Evolutionary conservation across 768 basidiomycete species (phyloP).

Genomic region (Lactarius hatsudake): DNA sequence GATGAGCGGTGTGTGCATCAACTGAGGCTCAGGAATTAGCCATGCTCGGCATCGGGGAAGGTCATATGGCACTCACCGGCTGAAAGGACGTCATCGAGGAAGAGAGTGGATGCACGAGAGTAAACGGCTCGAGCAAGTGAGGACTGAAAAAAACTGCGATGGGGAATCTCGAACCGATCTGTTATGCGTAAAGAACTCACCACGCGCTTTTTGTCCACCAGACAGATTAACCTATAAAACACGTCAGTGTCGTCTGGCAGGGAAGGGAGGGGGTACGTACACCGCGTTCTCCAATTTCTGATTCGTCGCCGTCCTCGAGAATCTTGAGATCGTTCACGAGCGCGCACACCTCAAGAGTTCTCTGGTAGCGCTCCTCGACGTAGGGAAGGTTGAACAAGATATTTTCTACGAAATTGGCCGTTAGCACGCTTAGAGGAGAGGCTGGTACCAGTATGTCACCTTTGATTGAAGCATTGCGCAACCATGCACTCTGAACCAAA

Average conservation of each 20-base stretch:
- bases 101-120: slow-evolving; percentile 75
- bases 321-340: slow-evolving; percentile 74
- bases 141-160: slow-evolving; percentile 38
- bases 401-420: slow-evolving; percentile 45
- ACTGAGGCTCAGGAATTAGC: slow-evolving; percentile 41
- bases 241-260: neutral
- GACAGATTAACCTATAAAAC: slow-evolving; percentile 43
- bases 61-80: slow-evolving; percentile 35
- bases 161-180: neutral
- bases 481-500: slow-evolving; percentile 50
- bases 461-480: slow-evolving; percentile 68
- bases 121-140: slow-evolving; percentile 85
- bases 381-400: slow-evolving; percentile 80
- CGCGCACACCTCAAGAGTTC: slow-evolving; percentile 75
- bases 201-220: slow-evolving; percentile 54
- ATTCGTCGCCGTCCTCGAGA: slow-evolving; percentile 83
- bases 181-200: slow-evolving; percentile 34
- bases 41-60: neutral
- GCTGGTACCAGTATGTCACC: slow-evolving; percentile 32
- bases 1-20: slow-evolving; percentile 82
- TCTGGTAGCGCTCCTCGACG: slow-evolving; percentile 68
- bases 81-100: slow-evolving; percentile 80
- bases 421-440: neutral
- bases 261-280: slow-evolving; percentile 37
- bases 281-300: slow-evolving; percentile 85